Base-by-base conservation (phyloP, 306 rosid species). In the Lathyrus tuberosus region DNA sequence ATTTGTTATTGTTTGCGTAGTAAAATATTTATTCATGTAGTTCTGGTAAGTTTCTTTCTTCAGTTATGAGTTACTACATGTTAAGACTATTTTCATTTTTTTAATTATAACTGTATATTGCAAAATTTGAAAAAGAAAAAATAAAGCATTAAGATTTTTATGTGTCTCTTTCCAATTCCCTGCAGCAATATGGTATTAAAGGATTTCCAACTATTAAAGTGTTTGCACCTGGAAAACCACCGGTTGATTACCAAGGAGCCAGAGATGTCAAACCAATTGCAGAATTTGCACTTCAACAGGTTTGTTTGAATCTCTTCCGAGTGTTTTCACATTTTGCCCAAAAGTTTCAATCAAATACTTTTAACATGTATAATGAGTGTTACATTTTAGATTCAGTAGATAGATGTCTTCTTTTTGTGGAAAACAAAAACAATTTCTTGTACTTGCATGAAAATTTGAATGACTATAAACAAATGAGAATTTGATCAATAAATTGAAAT, bases 161-260 rank as follows among this genome's bases (percentile, higher is more conserved):
- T 24, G 24, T 26, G 57, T 53, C 6, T 61, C 77, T 56, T 66
- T 61, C 71, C 54, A 38, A 76, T 70, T 70, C 37, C 70, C 38
- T 54, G 30, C 78, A 95, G 99, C 95, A 91, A 80, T 91, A 95
- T 72, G 97, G 96, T 41, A 95, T 95, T 61, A 74, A 62, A 78
- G 99, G 97, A 78, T 95, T 87, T 80, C 99, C 99, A 22, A 91
- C 96, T 41, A 89, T 95, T 73, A 95, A 89, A 79, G 97, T 95
- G 40, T 95, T 95, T 86, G 77, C 56, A 7, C 95, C 97, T 63
- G 97, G 99, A 76, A 86, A 89, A 72, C 78, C 95, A 63, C 99
- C 97, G 0, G 85, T 79, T 17, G 95, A 91, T 82, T 91, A 95
- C 78, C 96, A 86, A 86, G 99, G 99, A 74, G 96, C 92, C 7